Base-by-base conservation (phyloP, 768 basidiomycete genomes). In the Pulveroboletus sp. region DNA sequence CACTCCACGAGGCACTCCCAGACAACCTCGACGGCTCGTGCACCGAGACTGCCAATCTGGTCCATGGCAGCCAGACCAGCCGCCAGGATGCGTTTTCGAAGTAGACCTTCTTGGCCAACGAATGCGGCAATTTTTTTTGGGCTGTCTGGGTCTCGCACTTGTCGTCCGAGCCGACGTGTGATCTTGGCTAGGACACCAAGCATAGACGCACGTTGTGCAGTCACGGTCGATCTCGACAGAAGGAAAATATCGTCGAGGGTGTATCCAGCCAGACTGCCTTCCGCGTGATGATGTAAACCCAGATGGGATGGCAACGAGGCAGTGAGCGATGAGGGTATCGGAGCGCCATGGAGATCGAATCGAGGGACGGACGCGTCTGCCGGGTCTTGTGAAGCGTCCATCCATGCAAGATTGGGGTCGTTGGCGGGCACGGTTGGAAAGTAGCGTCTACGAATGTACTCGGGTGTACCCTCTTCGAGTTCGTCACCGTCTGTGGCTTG, bases 231-330 rank as follows among this genome's bases (percentile, higher is more conserved):
- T 33, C 90, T 73, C 4, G 84, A 81, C 9, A 94, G 75, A 34
- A 88, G 69, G 38, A 94, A 84, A 4, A 95, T 74, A 51, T 95
- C 94, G 37, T 90, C 84, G 2, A 95, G 71, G 0, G 90, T 94
- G 67, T 97, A 97, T 0, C 93, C 94, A 0, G 94, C 94, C 48
- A 77, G 81, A 27, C 73, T 69, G 6, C 75, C 74, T 47, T 90
- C 84, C 0, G 92, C 85, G 61, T 95, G 94, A 62, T 97, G 94
- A 66, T 97, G 93, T 4, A 95, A 73, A 5, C 94, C 94, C 6
- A 92, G 76, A 68, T 93, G 85, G 0, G 89, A 85, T 2, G 92
- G 93, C 3, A 95, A 73, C 1, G 72, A 74, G 0, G 74, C 64
- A 3, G 81, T 78, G 3, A 82, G 58, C 3, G 73, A 61, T 0